These are phyloP conservation scores for Populus hybrid DNA, from an alignment of 441 rosid genomes.

Conservation along the genomic window DNA sequence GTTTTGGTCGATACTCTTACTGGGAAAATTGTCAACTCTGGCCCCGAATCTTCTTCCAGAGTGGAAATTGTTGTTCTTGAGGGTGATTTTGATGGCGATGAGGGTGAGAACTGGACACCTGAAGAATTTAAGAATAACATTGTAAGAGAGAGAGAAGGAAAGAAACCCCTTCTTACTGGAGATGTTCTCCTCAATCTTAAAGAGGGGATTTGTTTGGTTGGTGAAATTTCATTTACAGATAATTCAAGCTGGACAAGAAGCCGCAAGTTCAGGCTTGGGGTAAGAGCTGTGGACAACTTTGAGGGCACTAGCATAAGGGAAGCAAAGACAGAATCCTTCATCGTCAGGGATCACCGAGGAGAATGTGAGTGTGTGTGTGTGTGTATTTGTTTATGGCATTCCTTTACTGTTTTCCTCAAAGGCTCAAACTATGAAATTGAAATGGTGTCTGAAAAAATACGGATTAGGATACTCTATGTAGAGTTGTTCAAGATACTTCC, in stretches of 20 bases:
- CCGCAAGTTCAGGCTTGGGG: slow-evolving; percentile 92
- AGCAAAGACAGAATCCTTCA: slow-evolving; percentile 79
- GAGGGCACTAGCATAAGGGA: slow-evolving; percentile 60
- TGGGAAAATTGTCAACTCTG: slow-evolving; percentile 54
- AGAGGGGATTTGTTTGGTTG: slow-evolving; percentile 58
- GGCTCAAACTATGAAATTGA: not conserved
- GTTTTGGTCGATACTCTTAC: slow-evolving; percentile 62
- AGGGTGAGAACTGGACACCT: slow-evolving; percentile 59
- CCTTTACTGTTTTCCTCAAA: slow-evolving; percentile 6
- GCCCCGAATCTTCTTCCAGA: slow-evolving; percentile 68
- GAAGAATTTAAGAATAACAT: slow-evolving; percentile 79
- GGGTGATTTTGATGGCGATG: slow-evolving; percentile 81
- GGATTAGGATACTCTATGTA: not conserved
- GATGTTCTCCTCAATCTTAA: slow-evolving; percentile 58
- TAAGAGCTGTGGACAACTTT: slow-evolving; percentile 59
- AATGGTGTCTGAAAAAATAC: not conserved
- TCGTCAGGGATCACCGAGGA: slow-evolving; percentile 98
- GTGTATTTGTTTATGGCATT: not conserved
- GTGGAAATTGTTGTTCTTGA: slow-evolving; percentile 91
- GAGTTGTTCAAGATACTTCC: not conserved
- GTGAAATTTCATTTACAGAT: slow-evolving; percentile 86
- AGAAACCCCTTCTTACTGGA: slow-evolving; percentile 86
- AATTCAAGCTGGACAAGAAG: slow-evolving; percentile 99
- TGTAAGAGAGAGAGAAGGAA: slow-evolving; percentile 93
- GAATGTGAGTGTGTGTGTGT: slow-evolving; percentile 69